These are phyloP conservation scores for Phaeomoniella chlamydospora DNA, from an alignment of 2,329 filamentous ascomycete species.

Conservation along the genomic window DNA sequence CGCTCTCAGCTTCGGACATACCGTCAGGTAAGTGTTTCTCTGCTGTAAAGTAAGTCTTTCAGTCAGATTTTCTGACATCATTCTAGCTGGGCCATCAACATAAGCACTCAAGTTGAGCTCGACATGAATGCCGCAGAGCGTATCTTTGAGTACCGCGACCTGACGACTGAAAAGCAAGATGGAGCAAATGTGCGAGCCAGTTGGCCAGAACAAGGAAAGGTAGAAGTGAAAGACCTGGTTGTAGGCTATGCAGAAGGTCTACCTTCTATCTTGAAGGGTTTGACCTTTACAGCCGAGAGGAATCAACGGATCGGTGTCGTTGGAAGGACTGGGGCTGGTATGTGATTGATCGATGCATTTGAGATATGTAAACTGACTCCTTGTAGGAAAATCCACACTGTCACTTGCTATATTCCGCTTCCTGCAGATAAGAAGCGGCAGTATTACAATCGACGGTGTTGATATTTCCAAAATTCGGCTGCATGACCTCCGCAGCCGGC, in stretches of 20 bases:
- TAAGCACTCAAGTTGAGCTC: slow-evolving; percentile 52
- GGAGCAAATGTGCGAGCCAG: slow-evolving; percentile 49
- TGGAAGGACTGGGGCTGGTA: slow-evolving; percentile 9
- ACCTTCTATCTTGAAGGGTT: slow-evolving; percentile 53
- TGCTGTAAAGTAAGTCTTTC: slow-evolving; percentile 29
- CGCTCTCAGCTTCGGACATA: slow-evolving; percentile 51
- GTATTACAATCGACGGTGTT: slow-evolving; percentile 4
- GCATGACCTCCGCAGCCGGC: slow-evolving; percentile 3
- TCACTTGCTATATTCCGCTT: slow-evolving; percentile 30
- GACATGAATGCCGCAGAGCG: slow-evolving; percentile 69
- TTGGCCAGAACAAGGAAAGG: slow-evolving; percentile 60
- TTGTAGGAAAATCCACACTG: not conserved
- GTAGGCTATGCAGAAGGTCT: slow-evolving; percentile 59
- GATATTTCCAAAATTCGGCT: slow-evolving; percentile 3
- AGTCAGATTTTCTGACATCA: not conserved
- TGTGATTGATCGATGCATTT: slow-evolving; percentile 2
- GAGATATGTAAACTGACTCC: slow-evolving; percentile 3
- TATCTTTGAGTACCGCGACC: slow-evolving; percentile 58
- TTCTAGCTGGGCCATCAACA: not conserved
- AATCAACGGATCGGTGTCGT: slow-evolving; percentile 22
- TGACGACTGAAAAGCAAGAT: slow-evolving; percentile 51
- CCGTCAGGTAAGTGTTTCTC: slow-evolving; percentile 52
- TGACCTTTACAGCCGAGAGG: slow-evolving; percentile 51
- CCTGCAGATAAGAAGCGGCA: slow-evolving; percentile 16
- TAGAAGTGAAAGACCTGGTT: slow-evolving; percentile 60